Conservation (phyloP, 805 yeast species). For the Candida pseudofarinosa region DNA sequence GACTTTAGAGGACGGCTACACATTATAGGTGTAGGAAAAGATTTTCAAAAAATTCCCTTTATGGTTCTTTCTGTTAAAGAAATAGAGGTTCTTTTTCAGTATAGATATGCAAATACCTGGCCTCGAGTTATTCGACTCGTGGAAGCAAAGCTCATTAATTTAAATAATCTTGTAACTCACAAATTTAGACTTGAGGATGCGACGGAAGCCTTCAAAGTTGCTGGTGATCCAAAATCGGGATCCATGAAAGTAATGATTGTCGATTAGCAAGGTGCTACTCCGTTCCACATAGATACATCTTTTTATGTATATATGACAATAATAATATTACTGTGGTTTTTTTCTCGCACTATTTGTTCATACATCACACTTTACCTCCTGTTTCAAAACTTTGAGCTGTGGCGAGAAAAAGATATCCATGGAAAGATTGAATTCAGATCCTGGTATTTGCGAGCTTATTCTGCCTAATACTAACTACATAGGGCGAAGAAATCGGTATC, state of each 20-base stretch:
- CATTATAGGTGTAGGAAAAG: slow-evolving; percentile 19
- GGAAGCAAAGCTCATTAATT: slow-evolving; percentile 7
- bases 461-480: too few species aligned
- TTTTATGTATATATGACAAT: too few species aligned
- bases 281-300: too few species aligned
- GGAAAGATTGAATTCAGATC: too few species aligned
- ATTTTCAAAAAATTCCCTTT: slow-evolving; percentile 15
- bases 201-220: slow-evolving; percentile 7
- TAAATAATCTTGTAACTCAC: slow-evolving; percentile 19
- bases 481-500: too few species aligned
- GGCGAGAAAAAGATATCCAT: too few species aligned
- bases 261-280: too few species aligned
- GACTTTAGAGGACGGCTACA: slow-evolving; percentile 13
- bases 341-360: too few species aligned
- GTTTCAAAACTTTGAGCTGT: too few species aligned
- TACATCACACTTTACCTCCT: too few species aligned
- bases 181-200: slow-evolving; percentile 10
- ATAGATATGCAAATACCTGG: slow-evolving; percentile 15
- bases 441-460: too few species aligned
- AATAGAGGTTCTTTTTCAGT: slow-evolving; percentile 14
- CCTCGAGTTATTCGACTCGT: slow-evolving; percentile 18
- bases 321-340: too few species aligned
- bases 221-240: slow-evolving; percentile 5
- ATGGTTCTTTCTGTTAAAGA: slow-evolving; percentile 16
- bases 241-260: slow-evolving; percentile 8